Conservation (phyloP, 1,284 basidiomycete species). For the Waitea zeae region DNA sequence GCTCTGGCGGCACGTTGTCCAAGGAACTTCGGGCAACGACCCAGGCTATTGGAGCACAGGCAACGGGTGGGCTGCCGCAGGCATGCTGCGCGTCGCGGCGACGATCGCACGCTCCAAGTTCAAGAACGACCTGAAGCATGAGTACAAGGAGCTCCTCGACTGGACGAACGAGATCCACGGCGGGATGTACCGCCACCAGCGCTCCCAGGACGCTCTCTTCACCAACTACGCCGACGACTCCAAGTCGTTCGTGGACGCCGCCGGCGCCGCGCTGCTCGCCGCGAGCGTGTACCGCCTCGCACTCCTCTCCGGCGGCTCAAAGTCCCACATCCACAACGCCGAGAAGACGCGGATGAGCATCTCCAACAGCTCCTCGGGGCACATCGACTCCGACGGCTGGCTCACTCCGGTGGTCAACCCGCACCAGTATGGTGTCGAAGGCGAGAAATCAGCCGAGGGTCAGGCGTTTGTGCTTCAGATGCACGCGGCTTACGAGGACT, state of each 20-base stretch:
- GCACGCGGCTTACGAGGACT: conserved; percentile 57
- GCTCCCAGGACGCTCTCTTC: conserved; percentile 21
- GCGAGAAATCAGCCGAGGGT: conserved; percentile 32
- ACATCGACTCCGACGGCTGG: conserved; percentile 35
- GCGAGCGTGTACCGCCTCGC: conserved; percentile 47
- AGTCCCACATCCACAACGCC: conserved; percentile 28
- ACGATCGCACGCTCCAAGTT: conserved; percentile 14
- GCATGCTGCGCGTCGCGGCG: conserved; percentile 20
- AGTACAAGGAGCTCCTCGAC: conserved; percentile 15
- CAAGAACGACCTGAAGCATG: conserved; percentile 10
- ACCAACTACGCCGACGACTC: conserved; percentile 48
- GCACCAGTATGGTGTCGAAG: conserved; percentile 27
- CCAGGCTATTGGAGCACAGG: conserved; percentile 17
- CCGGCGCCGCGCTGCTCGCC: conserved; percentile 52
- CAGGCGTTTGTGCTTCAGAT: conserved; percentile 62
- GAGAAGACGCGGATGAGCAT: conserved; percentile 28
- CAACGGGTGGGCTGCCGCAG: conserved; percentile 24
- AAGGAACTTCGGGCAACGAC: conserved; percentile 11
- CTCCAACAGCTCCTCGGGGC: conserved; percentile 7
- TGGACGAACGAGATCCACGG: conserved; percentile 22
- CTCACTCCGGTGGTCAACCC: conserved; percentile 61
- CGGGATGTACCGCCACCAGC: conserved; percentile 15
- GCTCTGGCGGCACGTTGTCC: conserved; percentile 15
- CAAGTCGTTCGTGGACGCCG: conserved; percentile 45
- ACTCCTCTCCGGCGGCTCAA: conserved; percentile 22